phyloP scores from a whole-genome alignment of 176 grass and related monocot species.

The Alopecurus myosuroides region DNA sequence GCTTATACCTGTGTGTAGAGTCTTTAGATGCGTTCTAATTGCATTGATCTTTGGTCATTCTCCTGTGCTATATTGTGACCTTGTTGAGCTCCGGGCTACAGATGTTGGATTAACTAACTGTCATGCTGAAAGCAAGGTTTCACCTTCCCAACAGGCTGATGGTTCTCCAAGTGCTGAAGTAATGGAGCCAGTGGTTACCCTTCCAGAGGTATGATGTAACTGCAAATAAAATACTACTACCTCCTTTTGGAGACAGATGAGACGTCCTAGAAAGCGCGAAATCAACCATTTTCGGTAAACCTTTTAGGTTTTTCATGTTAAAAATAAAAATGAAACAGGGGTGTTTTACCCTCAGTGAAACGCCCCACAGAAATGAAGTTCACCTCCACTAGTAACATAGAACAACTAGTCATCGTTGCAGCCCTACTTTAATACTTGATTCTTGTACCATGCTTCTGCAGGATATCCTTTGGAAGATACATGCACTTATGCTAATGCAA shows the following conservation, averaged over 20 bases:
- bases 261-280: not conserved
- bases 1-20: not conserved
- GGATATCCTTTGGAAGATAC: conserved; percentile 17
- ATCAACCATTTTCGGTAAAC: not conserved
- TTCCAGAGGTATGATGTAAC: not conserved
- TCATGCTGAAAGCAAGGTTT: not conserved
- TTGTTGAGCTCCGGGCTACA: not conserved
- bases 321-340: too few species aligned
- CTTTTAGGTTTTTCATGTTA: not conserved
- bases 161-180: not conserved
- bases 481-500: not conserved
- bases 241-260: not conserved
- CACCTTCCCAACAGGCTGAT: not conserved
- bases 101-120: not conserved
- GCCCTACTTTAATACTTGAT: not conserved
- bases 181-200: not conserved
- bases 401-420: not conserved
- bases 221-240: not conserved
- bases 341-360: too few species aligned
- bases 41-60: not conserved
- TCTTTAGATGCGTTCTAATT: not conserved
- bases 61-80: not conserved
- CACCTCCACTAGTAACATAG: not conserved
- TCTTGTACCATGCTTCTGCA: not conserved
- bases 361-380: too few species aligned